Base-by-base conservation (phyloP, 768 basidiomycete species). In the Paxillus involutus region DNA sequence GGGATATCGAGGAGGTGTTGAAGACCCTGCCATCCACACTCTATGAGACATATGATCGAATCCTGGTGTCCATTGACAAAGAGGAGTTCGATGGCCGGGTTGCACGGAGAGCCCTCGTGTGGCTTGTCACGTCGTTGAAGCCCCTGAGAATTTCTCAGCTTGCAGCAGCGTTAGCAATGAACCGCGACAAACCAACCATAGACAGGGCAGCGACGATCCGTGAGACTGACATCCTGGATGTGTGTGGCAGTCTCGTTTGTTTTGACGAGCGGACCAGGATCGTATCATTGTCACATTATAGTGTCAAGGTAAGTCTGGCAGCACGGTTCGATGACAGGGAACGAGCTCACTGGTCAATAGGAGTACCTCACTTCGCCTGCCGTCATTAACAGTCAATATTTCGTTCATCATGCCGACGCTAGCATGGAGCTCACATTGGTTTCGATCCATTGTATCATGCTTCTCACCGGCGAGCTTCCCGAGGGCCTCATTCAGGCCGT, bases 231-330 rank as follows among this genome's bases (percentile, higher is more conserved):
- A 47, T 54, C 19, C 17, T 54, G 24, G 52, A 54, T 6, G 41
- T 49, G 13, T 54, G 52, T 33, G 48, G 52, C 12, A 49, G 8
- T 4, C 40, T 54, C 10, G 47, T 54, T n/a, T 41, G 32, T 17
- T 50, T 30, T 9, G 30, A 54, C 11, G 14, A 48, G 21, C 21
- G 19, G 10, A 51, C 37, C 1, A 0, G 2, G 3, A 19, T 41
- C 2, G 39, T 49, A 0, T 37, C 46, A 14, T 30, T 54, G 30
- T 50, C 47, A 3, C 52, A 54, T 49, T 54, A 49, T n/a, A 54
- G 26, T 42, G 52, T 49, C 36, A 49, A 48, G 52, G 52, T 54
- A 43, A 14, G 30, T 26, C 6, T 26, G 3, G 13, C 11, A 9
- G 13, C 19, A 12, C 6, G 16, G 11, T 24, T 12, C 26, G 42